phyloP scores from a whole-genome alignment of 805 yeast genomes.

The Cyberlindnera xishuangbannaensis region DNA sequence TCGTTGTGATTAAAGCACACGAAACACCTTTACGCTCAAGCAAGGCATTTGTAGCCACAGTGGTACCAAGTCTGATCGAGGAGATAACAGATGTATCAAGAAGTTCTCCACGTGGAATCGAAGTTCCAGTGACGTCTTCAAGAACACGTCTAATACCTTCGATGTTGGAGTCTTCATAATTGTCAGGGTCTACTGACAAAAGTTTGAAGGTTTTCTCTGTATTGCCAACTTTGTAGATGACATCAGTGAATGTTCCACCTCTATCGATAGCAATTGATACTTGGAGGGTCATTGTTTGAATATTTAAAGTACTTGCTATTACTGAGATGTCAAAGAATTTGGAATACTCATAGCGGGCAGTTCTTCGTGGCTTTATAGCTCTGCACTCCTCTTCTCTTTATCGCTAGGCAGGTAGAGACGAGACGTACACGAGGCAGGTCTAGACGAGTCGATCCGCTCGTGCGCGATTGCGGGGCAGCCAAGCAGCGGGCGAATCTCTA shows the following conservation, averaged over 20 bases:
- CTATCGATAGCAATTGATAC: constrained; percentile 17
- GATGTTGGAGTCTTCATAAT: constrained; percentile 45
- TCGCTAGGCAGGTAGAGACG: constrained; percentile 7
- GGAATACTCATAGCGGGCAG: too few relatives aligned
- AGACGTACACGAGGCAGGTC: constrained; percentile 1
- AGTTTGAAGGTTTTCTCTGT: constrained; percentile 33
- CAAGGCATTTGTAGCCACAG: constrained; percentile 50
- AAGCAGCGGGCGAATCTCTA: too few relatives aligned
- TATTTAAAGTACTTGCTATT: too few relatives aligned
- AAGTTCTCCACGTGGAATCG: constrained; percentile 28
- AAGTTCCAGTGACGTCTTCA: constrained; percentile 30
- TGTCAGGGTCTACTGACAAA: constrained; percentile 40
- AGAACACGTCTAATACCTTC: constrained; percentile 45
- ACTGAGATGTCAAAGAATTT: too few relatives aligned
- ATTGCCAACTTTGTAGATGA: constrained; percentile 10
- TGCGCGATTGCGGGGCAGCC: too few relatives aligned
- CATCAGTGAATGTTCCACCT: constrained; percentile 19
- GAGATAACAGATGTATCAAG: constrained; percentile 34
- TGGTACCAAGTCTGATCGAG: constrained; percentile 42
- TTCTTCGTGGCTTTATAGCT: too few relatives aligned
- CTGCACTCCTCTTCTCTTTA: too few relatives aligned
- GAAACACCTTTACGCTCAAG: constrained; percentile 46
- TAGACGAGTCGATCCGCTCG: too few relatives aligned
- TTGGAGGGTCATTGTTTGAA: constrained; percentile 8
- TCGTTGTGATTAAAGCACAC: constrained; percentile 43